Conservation (phyloP, 140 eudicot species). For the Oenanthe javanica region DNA sequence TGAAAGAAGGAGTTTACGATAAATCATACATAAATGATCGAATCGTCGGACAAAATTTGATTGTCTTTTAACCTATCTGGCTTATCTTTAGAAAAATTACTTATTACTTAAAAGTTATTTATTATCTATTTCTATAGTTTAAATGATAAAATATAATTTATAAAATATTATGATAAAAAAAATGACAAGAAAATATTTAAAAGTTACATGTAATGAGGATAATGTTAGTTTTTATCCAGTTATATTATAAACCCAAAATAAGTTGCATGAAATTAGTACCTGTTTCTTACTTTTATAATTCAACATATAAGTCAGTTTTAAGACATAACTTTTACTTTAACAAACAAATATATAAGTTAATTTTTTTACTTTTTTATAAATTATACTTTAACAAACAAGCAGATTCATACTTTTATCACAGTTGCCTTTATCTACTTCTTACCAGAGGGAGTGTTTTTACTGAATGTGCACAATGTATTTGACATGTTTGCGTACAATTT, state of each 20-base stretch:
- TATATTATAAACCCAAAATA: not conserved
- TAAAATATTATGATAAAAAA: not conserved
- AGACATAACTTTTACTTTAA: not conserved
- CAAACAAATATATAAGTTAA: not conserved
- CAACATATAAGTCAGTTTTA: not conserved
- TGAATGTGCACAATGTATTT: not conserved
- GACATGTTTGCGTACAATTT: conserved; percentile 7
- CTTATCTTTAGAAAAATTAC: no score
- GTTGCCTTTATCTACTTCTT: not conserved
- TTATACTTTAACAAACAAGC: not conserved
- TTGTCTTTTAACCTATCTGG: no score
- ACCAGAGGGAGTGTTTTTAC: not conserved
- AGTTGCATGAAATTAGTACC: not conserved
- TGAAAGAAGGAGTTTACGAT: no score
- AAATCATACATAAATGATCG: no score
- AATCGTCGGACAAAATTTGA: no score
- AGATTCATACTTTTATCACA: not conserved
- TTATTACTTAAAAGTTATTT: not conserved
- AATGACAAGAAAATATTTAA: no score
- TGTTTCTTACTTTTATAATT: not conserved
- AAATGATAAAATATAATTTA: no score
- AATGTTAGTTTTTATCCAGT: no score
- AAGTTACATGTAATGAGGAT: no score
- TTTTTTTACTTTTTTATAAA: no score
- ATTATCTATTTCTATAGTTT: no score